Percentiles rank a stretch among this genome's conserved stretches.
These are phyloP conservation scores for Ligustrum vulgare DNA, from an alignment of 257 asterid species.

Conservation along the genomic window DNA sequence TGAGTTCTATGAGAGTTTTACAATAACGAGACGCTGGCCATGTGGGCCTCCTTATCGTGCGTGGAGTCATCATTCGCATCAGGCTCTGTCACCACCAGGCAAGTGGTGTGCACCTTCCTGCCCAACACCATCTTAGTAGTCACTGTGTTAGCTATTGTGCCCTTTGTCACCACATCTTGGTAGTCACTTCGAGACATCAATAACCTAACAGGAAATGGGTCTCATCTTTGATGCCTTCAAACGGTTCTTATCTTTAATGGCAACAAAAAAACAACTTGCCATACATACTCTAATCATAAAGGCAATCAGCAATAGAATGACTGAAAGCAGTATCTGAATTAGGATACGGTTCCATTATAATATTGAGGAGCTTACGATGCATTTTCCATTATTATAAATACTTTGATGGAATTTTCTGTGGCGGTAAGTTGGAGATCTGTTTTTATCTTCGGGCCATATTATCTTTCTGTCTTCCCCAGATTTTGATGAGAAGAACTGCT, in stretches of 20 bases:
- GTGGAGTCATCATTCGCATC: too few species aligned
- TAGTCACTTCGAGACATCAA: too few species aligned
- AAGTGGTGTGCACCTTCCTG: too few species aligned
- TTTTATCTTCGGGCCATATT: conserved; percentile 30
- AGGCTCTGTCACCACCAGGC: too few species aligned
- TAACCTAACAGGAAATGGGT: too few species aligned
- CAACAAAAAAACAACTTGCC: conserved; percentile 82
- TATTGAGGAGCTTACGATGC: conserved; percentile 80
- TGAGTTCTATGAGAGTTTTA: too few species aligned
- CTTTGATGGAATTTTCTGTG: conserved; percentile 42
- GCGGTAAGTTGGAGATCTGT: conserved; percentile 40
- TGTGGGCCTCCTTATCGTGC: too few species aligned
- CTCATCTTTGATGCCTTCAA: too few species aligned
- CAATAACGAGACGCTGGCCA: too few species aligned
- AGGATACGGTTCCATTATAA: conserved; percentile 87
- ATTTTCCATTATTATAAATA: conserved; percentile 51
- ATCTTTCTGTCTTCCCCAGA: conserved; percentile 39
- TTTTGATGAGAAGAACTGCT: conserved; percentile 28
- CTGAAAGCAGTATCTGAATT: conserved; percentile 84
- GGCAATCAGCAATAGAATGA: conserved; percentile 88
- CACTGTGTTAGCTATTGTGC: too few species aligned
- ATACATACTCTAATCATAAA: conserved; percentile 85
- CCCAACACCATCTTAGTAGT: too few species aligned
- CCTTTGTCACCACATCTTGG: too few species aligned
- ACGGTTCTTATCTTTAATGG: conserved; percentile 36